Conservation (phyloP, 495 filamentous ascomycete species). For the Parathielavia appendiculata region DNA sequence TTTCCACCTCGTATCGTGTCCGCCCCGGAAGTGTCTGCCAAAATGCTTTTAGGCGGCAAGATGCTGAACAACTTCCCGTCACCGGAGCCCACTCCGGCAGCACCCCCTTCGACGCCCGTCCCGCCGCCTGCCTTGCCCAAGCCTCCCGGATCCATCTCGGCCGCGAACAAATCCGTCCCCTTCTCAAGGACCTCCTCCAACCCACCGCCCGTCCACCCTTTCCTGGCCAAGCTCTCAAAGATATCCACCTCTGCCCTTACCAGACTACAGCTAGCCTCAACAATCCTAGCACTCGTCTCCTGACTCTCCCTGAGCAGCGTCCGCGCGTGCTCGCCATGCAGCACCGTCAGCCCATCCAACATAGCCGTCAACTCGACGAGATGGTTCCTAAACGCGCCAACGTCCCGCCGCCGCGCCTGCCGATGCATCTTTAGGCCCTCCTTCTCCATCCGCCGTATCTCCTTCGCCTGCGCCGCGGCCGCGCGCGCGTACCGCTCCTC, state of each 20-base stretch:
- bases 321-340: conserved; percentile 55
- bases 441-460: conserved; percentile 56
- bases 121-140: conserved; percentile 12
- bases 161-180: conserved; percentile 56
- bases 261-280: conserved; percentile 56
- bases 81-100: conserved; percentile 20
- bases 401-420: conserved; percentile 51
- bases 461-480: conserved; percentile 43
- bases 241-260: conserved; percentile 62
- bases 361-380: conserved; percentile 55
- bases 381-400: conserved; percentile 48
- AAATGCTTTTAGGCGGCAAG: conserved; percentile 51
- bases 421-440: conserved; percentile 55
- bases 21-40: conserved; percentile 38
- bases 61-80: conserved; percentile 54
- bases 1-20: conserved; percentile 26
- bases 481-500: conserved; percentile 53
- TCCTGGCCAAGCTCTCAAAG: conserved; percentile 57
- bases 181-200: conserved; percentile 57
- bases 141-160: conserved; percentile 34
- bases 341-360: conserved; percentile 53
- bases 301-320: conserved; percentile 52
- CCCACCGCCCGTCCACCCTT: conserved; percentile 60
- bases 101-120: conserved; percentile 8
- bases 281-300: conserved; percentile 51